Conservation (phyloP, 2,329 filamentous ascomycete genomes). For the Fusarium nygamai region DNA sequence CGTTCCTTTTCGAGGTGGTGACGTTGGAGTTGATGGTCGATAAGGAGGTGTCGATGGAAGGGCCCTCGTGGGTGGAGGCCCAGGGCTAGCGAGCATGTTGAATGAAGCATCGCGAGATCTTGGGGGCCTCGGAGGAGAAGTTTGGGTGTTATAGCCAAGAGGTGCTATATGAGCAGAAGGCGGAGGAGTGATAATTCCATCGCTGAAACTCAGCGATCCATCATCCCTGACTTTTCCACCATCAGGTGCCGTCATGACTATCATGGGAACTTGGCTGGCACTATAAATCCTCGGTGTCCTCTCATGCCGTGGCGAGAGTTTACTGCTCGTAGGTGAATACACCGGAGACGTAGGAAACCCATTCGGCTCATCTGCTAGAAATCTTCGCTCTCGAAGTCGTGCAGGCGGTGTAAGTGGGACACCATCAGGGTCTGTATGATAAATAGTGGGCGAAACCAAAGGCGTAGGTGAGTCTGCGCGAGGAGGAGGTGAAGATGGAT, state of each 20-base stretch:
- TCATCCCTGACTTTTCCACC: conserved; percentile 8
- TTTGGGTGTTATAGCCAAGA: neutral
- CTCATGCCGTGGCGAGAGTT: conserved; percentile 49
- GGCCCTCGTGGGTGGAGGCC: conserved; percentile 58
- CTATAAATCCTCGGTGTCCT: conserved; percentile 22
- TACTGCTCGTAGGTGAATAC: conserved; percentile 50
- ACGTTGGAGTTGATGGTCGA: conserved; percentile 22
- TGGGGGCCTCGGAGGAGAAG: conserved; percentile 23
- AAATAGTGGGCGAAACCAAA: conserved; percentile 52
- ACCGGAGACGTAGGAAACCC: conserved; percentile 53
- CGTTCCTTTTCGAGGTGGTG: conserved; percentile 8
- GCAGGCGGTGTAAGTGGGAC: conserved; percentile 56
- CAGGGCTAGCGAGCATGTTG: conserved; percentile 46
- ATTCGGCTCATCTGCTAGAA: conserved; percentile 38
- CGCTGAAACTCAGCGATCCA: neutral
- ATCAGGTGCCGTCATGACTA: conserved; percentile 27
- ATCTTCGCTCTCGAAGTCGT: conserved; percentile 58
- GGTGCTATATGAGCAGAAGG: conserved; percentile 4
- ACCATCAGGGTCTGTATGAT: conserved; percentile 34
- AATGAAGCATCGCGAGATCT: conserved; percentile 20
- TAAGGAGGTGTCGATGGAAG: conserved; percentile 44
- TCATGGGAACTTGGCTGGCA: conserved; percentile 26
- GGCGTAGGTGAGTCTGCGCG: conserved; percentile 53
- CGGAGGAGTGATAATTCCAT: conserved; percentile 11
- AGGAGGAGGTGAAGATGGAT: conserved; percentile 37